A percentile compares a stretch with the other conserved stretches of the same genome.
Conservation (phyloP, 306 rosid species). For the Quercus suber region DNA sequence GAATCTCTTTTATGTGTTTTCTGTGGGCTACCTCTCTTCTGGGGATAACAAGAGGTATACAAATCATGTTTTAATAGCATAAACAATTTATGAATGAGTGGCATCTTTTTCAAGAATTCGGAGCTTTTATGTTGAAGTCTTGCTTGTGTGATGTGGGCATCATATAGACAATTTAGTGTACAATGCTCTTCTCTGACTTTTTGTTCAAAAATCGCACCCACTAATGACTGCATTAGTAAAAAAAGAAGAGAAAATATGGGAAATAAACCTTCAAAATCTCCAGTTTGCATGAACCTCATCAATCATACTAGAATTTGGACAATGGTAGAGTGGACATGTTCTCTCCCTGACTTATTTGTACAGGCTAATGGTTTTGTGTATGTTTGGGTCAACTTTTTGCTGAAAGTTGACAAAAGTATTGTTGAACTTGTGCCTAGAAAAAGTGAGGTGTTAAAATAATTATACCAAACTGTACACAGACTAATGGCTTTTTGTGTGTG, state of each 20-base stretch:
- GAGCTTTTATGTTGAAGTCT: neutral
- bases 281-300: too few species aligned
- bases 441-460: too few species aligned
- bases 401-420: too few species aligned
- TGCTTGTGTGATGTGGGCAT: neutral
- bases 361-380: too few species aligned
- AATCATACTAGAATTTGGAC: too few species aligned
- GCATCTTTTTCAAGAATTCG: neutral
- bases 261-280: too few species aligned
- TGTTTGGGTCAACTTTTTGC: too few species aligned
- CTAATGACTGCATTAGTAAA: neutral
- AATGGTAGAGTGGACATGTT: too few species aligned
- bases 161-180: neutral
- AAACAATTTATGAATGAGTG: conserved; percentile 22
- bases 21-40: conserved; percentile 29
- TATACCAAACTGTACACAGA: too few species aligned
- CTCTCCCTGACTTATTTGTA: too few species aligned
- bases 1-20: conserved; percentile 34
- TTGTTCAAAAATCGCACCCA: neutral
- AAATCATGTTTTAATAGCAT: conserved; percentile 22
- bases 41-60: conserved; percentile 25
- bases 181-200: neutral
- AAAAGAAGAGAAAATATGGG: neutral
- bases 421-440: too few species aligned
- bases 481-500: too few species aligned